These are phyloP conservation scores for Pichia sp. DNA, from an alignment of 1,139 yeast species.

Conservation along the genomic window DNA sequence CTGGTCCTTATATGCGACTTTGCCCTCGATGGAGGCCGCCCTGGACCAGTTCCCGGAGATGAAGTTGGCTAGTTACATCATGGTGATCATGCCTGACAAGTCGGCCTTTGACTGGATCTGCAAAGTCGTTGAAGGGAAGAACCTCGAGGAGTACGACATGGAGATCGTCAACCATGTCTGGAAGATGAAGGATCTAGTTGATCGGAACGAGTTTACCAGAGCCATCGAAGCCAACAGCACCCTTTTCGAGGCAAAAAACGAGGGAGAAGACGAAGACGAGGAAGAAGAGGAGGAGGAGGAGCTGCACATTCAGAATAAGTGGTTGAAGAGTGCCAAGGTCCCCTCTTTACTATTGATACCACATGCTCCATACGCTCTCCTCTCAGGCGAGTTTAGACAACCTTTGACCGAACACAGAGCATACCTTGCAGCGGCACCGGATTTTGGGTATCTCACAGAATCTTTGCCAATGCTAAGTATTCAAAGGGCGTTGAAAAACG, in stretches of 20 bases:
- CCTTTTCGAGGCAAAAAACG: neutral
- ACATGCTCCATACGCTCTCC: constrained; percentile 44
- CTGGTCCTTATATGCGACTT: constrained; percentile 14
- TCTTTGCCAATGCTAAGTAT: constrained; percentile 12
- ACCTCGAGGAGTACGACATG: constrained; percentile 44
- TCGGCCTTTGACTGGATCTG: constrained; percentile 33
- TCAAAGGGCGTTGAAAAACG: constrained; percentile 8
- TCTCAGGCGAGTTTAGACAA: constrained; percentile 48
- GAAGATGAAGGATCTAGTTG: constrained; percentile 18
- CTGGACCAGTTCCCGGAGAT: constrained; percentile 17
- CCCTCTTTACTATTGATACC: constrained; percentile 41
- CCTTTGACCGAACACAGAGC: constrained; percentile 23
- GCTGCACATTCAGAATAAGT: neutral
- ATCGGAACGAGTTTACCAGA: constrained; percentile 7
- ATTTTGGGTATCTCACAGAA: constrained; percentile 22
- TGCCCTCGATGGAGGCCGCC: constrained; percentile 25
- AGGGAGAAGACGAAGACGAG: neutral
- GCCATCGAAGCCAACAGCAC: neutral
- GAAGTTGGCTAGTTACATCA: constrained; percentile 41
- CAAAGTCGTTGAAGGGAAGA: constrained; percentile 32
- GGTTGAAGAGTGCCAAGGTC: constrained; percentile 11
- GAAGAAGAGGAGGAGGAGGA: neutral
- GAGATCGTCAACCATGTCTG: constrained; percentile 44
- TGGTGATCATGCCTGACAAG: constrained; percentile 43
- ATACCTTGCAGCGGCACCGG: constrained; percentile 26